phyloP scores from a whole-genome alignment of 768 basidiomycete genomes.

The Termitomyces sp. region DNA sequence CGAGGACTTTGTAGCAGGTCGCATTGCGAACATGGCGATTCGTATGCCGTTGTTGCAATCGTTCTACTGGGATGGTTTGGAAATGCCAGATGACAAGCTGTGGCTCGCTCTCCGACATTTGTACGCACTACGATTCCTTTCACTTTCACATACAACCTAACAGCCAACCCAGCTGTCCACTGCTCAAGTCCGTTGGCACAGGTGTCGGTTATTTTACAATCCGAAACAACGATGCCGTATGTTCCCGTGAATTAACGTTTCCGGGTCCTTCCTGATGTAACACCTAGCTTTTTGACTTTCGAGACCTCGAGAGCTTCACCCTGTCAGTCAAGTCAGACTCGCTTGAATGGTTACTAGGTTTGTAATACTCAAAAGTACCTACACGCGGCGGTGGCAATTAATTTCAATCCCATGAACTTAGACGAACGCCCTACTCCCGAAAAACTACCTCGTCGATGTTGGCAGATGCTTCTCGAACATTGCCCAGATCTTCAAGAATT shows the following conservation, averaged over 20 bases:
- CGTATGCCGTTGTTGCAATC: constrained; percentile 19
- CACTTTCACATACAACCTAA: constrained; percentile 6
- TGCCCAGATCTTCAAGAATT: constrained; percentile 32
- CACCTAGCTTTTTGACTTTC: constrained; percentile 29
- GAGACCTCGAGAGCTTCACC: constrained; percentile 25
- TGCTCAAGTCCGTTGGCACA: constrained; percentile 26
- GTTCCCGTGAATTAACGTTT: constrained; percentile 11
- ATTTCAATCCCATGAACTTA: constrained; percentile 3
- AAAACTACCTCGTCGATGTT: constrained; percentile 30
- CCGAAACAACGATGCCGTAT: constrained; percentile 25
- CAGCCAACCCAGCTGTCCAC: constrained; percentile 23
- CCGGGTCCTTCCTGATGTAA: constrained; percentile 1
- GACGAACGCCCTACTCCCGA: constrained; percentile 28
- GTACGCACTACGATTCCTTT: constrained; percentile 4
- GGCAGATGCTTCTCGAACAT: constrained; percentile 35
- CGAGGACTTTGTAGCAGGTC: constrained; percentile 22
- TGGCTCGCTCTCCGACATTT: constrained; percentile 28
- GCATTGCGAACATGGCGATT: constrained; percentile 21
- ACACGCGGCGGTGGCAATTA: background rate
- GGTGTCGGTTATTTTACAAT: constrained; percentile 28
- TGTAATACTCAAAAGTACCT: background rate
- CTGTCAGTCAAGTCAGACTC: constrained; percentile 29
- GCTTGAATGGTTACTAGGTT: constrained; percentile 29
- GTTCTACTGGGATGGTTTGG: constrained; percentile 33
- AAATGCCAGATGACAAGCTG: constrained; percentile 27